Conservation (phyloP, 805 yeast genomes). For the Zygotorulaspora chibaensis region DNA sequence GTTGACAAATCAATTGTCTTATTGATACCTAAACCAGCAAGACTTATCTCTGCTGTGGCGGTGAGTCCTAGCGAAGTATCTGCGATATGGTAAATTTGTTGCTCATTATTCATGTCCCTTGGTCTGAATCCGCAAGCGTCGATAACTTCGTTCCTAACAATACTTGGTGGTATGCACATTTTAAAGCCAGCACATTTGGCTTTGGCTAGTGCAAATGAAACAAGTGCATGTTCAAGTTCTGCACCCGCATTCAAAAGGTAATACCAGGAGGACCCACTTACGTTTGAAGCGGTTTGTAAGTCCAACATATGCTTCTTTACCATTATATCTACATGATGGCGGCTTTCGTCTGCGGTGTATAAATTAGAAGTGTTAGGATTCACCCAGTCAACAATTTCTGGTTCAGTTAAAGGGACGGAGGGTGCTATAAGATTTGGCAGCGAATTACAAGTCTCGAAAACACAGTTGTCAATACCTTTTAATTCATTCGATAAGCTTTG, state of each 20-base stretch:
- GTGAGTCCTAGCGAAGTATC: conserved; percentile 61
- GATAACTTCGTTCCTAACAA: conserved; percentile 72
- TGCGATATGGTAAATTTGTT: conserved; percentile 69
- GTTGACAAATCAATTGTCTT: conserved; percentile 39
- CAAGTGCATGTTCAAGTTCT: conserved; percentile 79
- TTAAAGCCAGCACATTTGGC: conserved; percentile 67
- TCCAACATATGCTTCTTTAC: conserved; percentile 63
- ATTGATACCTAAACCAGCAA: conserved; percentile 73
- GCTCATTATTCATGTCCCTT: conserved; percentile 79
- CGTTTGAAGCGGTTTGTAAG: conserved; percentile 62
- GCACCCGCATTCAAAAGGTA: conserved; percentile 84
- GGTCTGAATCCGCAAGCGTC: conserved; percentile 95
- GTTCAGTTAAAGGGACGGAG: conserved; percentile 41
- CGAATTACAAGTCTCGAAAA: conserved; percentile 41
- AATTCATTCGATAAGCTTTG: conserved; percentile 18
- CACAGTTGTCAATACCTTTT: conserved; percentile 34
- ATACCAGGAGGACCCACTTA: conserved; percentile 83
- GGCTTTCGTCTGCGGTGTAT: conserved; percentile 23
- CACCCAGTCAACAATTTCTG: conserved; percentile 48
- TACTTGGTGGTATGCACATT: conserved; percentile 77
- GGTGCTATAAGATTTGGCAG: conserved; percentile 63
- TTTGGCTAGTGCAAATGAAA: conserved; percentile 65
- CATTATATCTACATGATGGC: conserved; percentile 72
- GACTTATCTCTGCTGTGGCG: conserved; percentile 94
- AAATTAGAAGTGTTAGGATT: conserved; percentile 37